A percentile compares a stretch with the other conserved stretches of the same genome.
These are phyloP conservation scores for Aspergillus clavatus DNA, from an alignment of 2,329 filamentous ascomycete species.

Conservation along the genomic window DNA sequence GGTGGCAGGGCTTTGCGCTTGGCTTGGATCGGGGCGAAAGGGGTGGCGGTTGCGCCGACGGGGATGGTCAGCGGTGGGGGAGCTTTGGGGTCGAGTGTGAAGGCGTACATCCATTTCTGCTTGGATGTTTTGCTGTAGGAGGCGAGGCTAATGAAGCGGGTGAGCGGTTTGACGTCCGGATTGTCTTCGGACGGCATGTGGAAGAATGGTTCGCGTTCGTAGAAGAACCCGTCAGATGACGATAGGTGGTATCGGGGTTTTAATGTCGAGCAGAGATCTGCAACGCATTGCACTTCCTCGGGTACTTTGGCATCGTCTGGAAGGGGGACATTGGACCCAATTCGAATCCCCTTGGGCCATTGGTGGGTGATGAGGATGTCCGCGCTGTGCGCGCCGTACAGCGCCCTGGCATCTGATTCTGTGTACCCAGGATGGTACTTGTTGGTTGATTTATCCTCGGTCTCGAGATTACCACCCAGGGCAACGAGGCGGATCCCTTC, in stretches of 20 bases:
- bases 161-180: slow-evolving; percentile 58
- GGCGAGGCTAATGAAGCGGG: slow-evolving; percentile 86
- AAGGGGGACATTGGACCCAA: slow-evolving; percentile 61
- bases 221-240: slow-evolving; percentile 65
- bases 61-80: slow-evolving; percentile 60
- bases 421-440: slow-evolving; percentile 75
- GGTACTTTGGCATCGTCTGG: slow-evolving; percentile 51
- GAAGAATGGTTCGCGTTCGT: slow-evolving; percentile 89
- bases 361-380: slow-evolving; percentile 84
- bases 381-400: slow-evolving; percentile 70
- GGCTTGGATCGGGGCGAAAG: slow-evolving; percentile 48
- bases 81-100: slow-evolving; percentile 61
- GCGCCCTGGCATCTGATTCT: slow-evolving; percentile 66
- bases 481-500: slow-evolving; percentile 86
- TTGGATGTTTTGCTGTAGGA: slow-evolving; percentile 70
- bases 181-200: slow-evolving; percentile 53
- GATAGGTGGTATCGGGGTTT: slow-evolving; percentile 93
- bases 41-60: slow-evolving; percentile 67
- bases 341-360: slow-evolving; percentile 74
- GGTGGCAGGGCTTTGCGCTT: slow-evolving; percentile 53
- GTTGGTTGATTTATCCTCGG: slow-evolving; percentile 46
- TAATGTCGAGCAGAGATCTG: slow-evolving; percentile 70
- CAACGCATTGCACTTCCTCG: slow-evolving; percentile 60
- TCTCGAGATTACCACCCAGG: slow-evolving; percentile 65
- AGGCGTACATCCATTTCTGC: slow-evolving; percentile 60